phyloP scores from a whole-genome alignment of 352 stramenopile genomes.

The Phytopythium mirpurense region DNA sequence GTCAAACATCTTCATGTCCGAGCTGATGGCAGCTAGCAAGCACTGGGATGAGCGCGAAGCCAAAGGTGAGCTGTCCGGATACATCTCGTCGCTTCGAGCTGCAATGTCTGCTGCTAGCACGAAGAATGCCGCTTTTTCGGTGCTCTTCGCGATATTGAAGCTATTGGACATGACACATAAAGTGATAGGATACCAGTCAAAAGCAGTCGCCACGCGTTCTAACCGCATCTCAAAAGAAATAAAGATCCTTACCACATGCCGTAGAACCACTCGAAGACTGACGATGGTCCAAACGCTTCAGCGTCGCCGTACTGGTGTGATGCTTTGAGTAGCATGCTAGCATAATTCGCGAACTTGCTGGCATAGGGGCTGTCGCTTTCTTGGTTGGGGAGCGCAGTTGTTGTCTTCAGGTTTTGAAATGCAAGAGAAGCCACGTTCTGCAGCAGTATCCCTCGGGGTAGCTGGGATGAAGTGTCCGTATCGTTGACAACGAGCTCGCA shows the following conservation, averaged over 20 bases:
- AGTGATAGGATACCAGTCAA: background rate
- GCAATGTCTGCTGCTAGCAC: conserved; percentile 55
- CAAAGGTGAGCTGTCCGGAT: conserved; percentile 29
- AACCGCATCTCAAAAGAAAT: background rate
- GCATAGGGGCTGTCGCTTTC: background rate
- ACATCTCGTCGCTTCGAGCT: conserved; percentile 33
- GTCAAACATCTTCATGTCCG: conserved; percentile 1
- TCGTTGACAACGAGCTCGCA: background rate
- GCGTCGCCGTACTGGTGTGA: background rate
- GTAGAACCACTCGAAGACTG: conserved; percentile 76
- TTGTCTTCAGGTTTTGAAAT: background rate
- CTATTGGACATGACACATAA: conserved; percentile 13
- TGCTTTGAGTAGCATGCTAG: background rate
- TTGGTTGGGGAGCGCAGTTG: background rate
- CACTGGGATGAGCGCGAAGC: conserved; percentile 30
- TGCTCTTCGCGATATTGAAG: conserved; percentile 66
- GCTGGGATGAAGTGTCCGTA: background rate
- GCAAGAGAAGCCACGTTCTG: background rate
- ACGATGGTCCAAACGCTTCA: conserved; percentile 23
- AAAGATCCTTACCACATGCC: conserved; percentile 43
- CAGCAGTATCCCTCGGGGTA: background rate
- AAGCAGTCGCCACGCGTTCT: background rate
- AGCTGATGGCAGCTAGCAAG: conserved; percentile 22
- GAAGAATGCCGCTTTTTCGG: conserved; percentile 43
- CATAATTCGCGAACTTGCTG: background rate